Evolutionary conservation across 2,329 filamentous ascomycete genomes (phyloP).

Genomic region (Coniochaeta sp.): DNA sequence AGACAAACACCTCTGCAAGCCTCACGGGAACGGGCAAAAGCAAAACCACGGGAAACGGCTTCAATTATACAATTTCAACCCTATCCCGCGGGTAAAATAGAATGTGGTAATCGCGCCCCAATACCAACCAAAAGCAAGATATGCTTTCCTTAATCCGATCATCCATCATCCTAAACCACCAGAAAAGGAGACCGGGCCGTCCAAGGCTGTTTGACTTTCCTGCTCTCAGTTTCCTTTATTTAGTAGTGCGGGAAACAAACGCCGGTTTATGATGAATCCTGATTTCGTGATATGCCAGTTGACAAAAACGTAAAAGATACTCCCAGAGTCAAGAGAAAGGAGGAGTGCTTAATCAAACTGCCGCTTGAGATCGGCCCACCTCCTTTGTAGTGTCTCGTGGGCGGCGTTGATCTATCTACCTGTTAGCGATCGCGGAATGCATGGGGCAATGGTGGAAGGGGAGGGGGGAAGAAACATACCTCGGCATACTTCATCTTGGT

Average conservation of each 20-base stretch:
- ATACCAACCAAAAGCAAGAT: not conserved
- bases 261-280: not conserved
- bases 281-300: constrained; percentile 2
- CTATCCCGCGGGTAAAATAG: not conserved
- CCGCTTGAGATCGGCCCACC: constrained; percentile 67
- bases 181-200: no score
- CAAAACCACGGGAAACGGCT: not conserved
- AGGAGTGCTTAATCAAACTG: constrained; percentile 38
- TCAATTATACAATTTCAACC: not conserved
- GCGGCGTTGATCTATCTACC: constrained; percentile 56
- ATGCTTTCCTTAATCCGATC: not conserved
- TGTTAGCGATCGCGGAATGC: constrained; percentile 6
- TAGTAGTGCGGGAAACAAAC: no score
- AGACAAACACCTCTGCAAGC: not conserved
- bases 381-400: constrained; percentile 67
- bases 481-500: constrained; percentile 95
- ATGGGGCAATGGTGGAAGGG: not conserved
- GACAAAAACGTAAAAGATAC: not conserved
- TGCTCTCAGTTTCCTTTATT: not conserved
- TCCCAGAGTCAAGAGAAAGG: not conserved
- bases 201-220: not conserved
- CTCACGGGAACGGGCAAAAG: not conserved
- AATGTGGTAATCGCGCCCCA: not conserved
- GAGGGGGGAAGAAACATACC: constrained; percentile 50
- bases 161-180: not conserved